phyloP scores from a whole-genome alignment of 495 filamentous ascomycete genomes.

The Chaetomium tenue region DNA sequence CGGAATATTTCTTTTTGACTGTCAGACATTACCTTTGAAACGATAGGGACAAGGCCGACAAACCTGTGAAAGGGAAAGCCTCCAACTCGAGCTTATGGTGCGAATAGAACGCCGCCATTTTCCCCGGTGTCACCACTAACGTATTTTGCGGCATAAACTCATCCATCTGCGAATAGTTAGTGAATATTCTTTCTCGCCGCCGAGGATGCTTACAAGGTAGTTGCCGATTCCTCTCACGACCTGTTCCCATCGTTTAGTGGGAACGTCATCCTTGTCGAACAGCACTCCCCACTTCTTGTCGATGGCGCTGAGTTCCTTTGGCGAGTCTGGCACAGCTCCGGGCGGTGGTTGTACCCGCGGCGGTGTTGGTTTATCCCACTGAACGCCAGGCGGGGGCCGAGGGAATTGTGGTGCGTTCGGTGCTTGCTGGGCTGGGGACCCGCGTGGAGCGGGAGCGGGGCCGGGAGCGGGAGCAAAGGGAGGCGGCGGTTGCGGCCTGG shows the following conservation, averaged over 20 bases:
- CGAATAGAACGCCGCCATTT: slow-evolving; percentile 76
- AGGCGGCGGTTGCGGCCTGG: background rate
- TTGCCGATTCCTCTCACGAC: slow-evolving; percentile 75
- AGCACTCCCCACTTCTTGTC: slow-evolving; percentile 70
- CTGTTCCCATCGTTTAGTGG: slow-evolving; percentile 65
- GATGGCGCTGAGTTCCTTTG: slow-evolving; percentile 30
- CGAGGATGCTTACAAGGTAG: slow-evolving; percentile 61
- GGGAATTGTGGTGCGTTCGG: slow-evolving; percentile 1
- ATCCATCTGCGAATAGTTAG: slow-evolving; percentile 59
- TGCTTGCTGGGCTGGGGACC: background rate
- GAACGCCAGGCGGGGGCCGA: slow-evolving; percentile 7
- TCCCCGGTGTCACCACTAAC: slow-evolving; percentile 76
- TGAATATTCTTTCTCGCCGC: background rate
- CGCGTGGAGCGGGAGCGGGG: background rate
- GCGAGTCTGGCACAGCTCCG: background rate
- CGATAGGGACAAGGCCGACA: slow-evolving; percentile 6
- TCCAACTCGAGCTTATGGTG: slow-evolving; percentile 62
- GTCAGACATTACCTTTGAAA: background rate
- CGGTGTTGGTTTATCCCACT: slow-evolving; percentile 1
- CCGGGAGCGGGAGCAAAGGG: background rate
- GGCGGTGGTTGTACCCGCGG: no score
- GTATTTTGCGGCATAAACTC: slow-evolving; percentile 70
- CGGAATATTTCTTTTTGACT: slow-evolving; percentile 16
- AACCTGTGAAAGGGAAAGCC: slow-evolving; percentile 42
- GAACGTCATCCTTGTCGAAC: slow-evolving; percentile 65